Base-by-base conservation (phyloP, 306 rosid genomes). In the Sicyos baderoa region DNA sequence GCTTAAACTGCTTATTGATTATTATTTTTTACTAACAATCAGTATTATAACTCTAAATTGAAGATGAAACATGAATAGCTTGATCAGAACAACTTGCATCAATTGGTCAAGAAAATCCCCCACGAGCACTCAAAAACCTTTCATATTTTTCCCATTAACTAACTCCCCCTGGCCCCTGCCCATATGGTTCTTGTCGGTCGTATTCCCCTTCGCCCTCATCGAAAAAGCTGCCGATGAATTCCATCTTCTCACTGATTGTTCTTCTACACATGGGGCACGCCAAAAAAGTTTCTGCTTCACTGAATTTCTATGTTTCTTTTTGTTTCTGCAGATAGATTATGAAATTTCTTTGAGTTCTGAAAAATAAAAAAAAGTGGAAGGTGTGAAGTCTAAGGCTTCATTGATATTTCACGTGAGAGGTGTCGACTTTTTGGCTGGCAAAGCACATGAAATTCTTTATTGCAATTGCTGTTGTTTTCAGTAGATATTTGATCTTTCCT, bases 361-460 rank as follows among this genome's bases (percentile, higher is more conserved):
- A 45, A 18, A 18, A 2, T 37, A 12, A 13, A 44, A 65, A 18
- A 63, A 63, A 37, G 70, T 5, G 32, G 0, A 42, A 40, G 47
- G 70, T n/a, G 70, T 63, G 70, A 63, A 63, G 51, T 63, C 11
- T 19, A 63, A 63, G 70, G 18, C 48, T 65, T 45, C 54, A 65
- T 44, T 65, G 54, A 65, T 65, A 12, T 37, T 44, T 32, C 71
- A 65, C 71, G 54, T 65, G 71, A 65, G 52, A 63, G 71, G 0
- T 65, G 37, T 14, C 45, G 54, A 1, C 71, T 65, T 65, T 21
- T 14, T 45, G 71, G 40, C 71, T 65, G 71, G 47, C 71, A 65
- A 65, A 65, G 71, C 71, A 21, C 54, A 35, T 47, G 37, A 44
- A 44, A 65, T 65, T 44, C 54, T 45, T 65, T 65, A 45, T 45